Conservation (phyloP, 176 grass and related monocot species). For the Aegilops bicornis region DNA sequence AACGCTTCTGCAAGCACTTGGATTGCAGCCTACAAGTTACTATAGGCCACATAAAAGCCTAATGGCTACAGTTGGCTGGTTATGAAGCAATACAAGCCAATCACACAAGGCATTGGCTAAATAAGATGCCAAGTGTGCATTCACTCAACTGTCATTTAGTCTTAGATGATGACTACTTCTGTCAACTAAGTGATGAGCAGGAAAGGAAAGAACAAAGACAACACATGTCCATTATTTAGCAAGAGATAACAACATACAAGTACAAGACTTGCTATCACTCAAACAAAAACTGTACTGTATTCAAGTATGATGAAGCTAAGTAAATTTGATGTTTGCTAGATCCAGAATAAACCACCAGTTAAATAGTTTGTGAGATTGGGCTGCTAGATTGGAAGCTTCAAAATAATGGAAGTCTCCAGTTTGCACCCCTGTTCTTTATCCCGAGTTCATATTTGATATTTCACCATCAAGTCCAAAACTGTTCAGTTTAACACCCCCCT, state of each 20-base stretch:
- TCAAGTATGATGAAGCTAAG: not conserved
- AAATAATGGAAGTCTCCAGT: not conserved
- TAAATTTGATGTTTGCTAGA: not conserved
- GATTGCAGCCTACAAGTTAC: not conserved
- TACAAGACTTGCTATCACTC: not conserved
- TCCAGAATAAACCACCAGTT: not conserved
- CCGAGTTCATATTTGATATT: not conserved
- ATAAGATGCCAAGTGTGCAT: constrained; percentile 5
- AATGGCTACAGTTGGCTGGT: not conserved
- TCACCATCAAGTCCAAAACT: no score
- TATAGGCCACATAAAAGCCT: not conserved
- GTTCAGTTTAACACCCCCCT: no score
- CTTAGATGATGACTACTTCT: not conserved
- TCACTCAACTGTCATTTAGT: not conserved
- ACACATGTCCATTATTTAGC: not conserved
- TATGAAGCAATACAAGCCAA: not conserved
- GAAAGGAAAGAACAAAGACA: not conserved
- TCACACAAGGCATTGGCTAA: not conserved
- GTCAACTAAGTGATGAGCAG: not conserved
- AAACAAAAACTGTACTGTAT: not conserved
- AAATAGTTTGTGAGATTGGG: not conserved
- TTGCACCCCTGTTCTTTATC: not conserved
- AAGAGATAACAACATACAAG: not conserved
- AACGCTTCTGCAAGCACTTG: not conserved
- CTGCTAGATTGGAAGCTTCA: not conserved